These are phyloP conservation scores for Colletotrichum destructivum DNA, from an alignment of 2,329 filamentous ascomycete genomes.

Conservation along the genomic window DNA sequence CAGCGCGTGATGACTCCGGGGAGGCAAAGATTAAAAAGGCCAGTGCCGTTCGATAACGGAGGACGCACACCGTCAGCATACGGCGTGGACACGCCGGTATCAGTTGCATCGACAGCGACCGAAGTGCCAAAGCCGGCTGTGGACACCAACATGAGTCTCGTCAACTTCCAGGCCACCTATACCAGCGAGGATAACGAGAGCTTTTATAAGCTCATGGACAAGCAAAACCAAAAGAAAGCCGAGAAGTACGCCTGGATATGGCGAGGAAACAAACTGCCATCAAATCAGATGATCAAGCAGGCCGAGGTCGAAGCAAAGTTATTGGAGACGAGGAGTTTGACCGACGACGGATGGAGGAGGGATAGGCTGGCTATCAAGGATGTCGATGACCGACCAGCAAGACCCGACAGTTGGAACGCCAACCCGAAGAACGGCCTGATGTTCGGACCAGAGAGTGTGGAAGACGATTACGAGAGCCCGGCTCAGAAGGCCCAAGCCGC, in stretches of 20 bases:
- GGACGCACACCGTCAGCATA: constrained; percentile 76
- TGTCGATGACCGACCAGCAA: constrained; percentile 79
- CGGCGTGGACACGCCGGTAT: constrained; percentile 81
- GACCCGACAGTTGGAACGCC: constrained; percentile 82
- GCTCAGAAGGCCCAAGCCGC: constrained; percentile 77
- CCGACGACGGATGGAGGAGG: constrained; percentile 70
- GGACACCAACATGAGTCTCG: constrained; percentile 85
- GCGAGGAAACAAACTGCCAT: constrained; percentile 87
- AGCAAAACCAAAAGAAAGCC: constrained; percentile 86
- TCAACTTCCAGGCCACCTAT: constrained; percentile 91
- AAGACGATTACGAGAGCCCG: constrained; percentile 73
- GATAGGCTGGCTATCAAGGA: constrained; percentile 77
- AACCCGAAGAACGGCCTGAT: constrained; percentile 87
- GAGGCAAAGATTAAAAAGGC: constrained; percentile 54
- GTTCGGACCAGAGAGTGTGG: constrained; percentile 81
- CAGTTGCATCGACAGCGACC: constrained; percentile 60
- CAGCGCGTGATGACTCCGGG: constrained; percentile 87
- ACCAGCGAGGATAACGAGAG: constrained; percentile 98
- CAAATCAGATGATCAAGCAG: constrained; percentile 82
- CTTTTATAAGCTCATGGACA: constrained; percentile 93
- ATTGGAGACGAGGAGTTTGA: constrained; percentile 60
- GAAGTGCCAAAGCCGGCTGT: constrained; percentile 64
- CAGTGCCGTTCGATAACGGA: constrained; percentile 50
- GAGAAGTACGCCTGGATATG: constrained; percentile 93
- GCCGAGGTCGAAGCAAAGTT: constrained; percentile 73